Percentiles rank a stretch among this genome's conserved stretches.
Evolutionary conservation across 345 rosid genomes (phyloP).

Genomic region (Pugionium cornutum): DNA sequence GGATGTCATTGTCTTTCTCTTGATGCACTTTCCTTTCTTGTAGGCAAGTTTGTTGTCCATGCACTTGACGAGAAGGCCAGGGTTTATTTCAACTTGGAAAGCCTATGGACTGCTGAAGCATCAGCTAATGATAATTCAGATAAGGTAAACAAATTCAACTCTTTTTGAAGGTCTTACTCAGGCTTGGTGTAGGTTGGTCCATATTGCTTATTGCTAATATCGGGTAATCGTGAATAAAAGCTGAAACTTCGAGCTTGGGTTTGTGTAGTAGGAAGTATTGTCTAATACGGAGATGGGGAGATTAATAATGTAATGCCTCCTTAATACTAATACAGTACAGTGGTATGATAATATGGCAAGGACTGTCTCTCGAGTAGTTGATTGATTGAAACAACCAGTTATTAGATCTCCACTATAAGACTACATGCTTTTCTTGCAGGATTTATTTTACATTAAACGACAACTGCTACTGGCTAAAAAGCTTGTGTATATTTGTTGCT

Average conservation of each 20-base stretch:
- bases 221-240: background rate
- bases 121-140: constrained; percentile 42
- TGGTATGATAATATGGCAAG: constrained; percentile 1
- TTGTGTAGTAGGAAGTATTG: constrained; percentile 15
- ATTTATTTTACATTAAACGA: background rate
- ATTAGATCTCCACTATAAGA: background rate
- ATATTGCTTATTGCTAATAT: constrained; percentile 3
- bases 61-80: constrained; percentile 97
- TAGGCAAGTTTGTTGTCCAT: constrained; percentile 81
- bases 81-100: constrained; percentile 76
- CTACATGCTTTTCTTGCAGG: constrained; percentile 21
- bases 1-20: constrained; percentile 3
- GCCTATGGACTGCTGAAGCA: constrained; percentile 51
- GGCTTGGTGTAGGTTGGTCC: constrained; percentile 2
- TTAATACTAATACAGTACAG: background rate
- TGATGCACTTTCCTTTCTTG: background rate
- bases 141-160: constrained; percentile 45
- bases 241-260: constrained; percentile 6
- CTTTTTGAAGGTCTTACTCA: background rate
- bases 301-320: background rate
- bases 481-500: background rate
- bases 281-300: background rate
- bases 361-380: constrained; percentile 1
- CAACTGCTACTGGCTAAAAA: background rate
- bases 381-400: background rate